These are phyloP conservation scores for Ustilago shanxiensis DNA, from an alignment of 1,284 basidiomycete species.

Conservation along the genomic window DNA sequence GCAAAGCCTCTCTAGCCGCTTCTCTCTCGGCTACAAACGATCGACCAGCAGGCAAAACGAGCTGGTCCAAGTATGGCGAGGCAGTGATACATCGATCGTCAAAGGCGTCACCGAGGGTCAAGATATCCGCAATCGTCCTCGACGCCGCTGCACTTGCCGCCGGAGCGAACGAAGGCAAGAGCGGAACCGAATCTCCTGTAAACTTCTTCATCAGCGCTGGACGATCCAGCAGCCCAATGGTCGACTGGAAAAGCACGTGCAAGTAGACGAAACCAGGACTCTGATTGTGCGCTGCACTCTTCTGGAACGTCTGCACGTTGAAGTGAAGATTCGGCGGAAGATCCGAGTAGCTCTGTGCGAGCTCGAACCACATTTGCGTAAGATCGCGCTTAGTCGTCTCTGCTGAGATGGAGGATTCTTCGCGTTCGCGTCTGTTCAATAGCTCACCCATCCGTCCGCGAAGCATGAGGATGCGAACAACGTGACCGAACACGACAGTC, in stretches of 20 bases:
- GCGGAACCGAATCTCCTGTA: slow-evolving; percentile 38
- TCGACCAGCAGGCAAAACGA: slow-evolving; percentile 57
- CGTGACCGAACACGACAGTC: slow-evolving; percentile 52
- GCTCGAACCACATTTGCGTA: slow-evolving; percentile 57
- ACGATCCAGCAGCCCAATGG: slow-evolving; percentile 58
- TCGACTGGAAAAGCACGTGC: slow-evolving; percentile 62
- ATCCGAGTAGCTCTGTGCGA: slow-evolving; percentile 56
- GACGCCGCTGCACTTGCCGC: slow-evolving; percentile 52
- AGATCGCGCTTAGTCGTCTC: slow-evolving; percentile 48
- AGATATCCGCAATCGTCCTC: slow-evolving; percentile 59
- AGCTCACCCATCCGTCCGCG: slow-evolving; percentile 61
- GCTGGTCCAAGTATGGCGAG: slow-evolving; percentile 59
- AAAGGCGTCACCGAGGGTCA: slow-evolving; percentile 53
- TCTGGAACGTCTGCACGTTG: slow-evolving; percentile 60
- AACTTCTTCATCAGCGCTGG: slow-evolving; percentile 57
- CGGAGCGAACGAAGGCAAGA: slow-evolving; percentile 46
- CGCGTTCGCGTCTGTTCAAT: slow-evolving; percentile 50
- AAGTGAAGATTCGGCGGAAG: slow-evolving; percentile 55
- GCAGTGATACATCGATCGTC: slow-evolving; percentile 51
- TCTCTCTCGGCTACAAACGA: slow-evolving; percentile 58
- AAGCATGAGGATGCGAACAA: slow-evolving; percentile 54
- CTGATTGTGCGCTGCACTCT: slow-evolving; percentile 52
- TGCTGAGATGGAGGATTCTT: slow-evolving; percentile 36
- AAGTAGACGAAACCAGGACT: slow-evolving; percentile 59
- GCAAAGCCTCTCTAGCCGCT: slow-evolving; percentile 47